Percentiles rank a stretch among this genome's conserved stretches.
Conservation (phyloP, 2,329 filamentous ascomycete species). For the Sphaerulina populicola region DNA sequence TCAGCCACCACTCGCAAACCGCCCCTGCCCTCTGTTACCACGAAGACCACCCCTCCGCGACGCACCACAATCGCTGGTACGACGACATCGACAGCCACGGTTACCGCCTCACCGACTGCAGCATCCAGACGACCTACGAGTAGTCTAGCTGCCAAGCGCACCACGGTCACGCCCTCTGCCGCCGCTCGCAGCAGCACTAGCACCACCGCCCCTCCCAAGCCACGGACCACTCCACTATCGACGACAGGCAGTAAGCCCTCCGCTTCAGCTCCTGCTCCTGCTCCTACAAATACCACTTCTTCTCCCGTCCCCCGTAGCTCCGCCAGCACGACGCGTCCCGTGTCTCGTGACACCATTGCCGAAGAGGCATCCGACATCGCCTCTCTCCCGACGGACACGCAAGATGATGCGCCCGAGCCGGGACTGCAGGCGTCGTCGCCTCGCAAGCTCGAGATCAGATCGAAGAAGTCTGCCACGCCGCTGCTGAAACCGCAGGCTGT, state of each 20-base stretch:
- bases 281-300: too few relatives aligned
- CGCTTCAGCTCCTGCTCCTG: too few relatives aligned
- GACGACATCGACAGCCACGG: background rate
- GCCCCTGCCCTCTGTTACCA: background rate
- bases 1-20: background rate
- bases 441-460: conserved; percentile 26
- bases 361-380: conserved; percentile 15
- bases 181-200: conserved; percentile 3
- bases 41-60: background rate
- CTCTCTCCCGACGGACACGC: background rate
- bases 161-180: conserved; percentile 6
- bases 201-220: conserved; percentile 12
- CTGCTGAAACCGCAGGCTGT: conserved; percentile 18
- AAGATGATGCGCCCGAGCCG: conserved; percentile 10
- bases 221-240: background rate
- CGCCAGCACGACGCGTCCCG: conserved; percentile 12
- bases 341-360: conserved; percentile 23
- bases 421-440: conserved; percentile 16
- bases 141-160: conserved; percentile 14
- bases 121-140: conserved; percentile 9
- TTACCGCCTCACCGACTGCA: conserved; percentile 4
- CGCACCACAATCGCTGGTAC: background rate
- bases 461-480: background rate
- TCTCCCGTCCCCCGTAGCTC: conserved; percentile 3
- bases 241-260: background rate